Evolutionary conservation across 2,329 filamentous ascomycete genomes (phyloP).

Genomic region (Cadophora luteo-olivacea): DNA sequence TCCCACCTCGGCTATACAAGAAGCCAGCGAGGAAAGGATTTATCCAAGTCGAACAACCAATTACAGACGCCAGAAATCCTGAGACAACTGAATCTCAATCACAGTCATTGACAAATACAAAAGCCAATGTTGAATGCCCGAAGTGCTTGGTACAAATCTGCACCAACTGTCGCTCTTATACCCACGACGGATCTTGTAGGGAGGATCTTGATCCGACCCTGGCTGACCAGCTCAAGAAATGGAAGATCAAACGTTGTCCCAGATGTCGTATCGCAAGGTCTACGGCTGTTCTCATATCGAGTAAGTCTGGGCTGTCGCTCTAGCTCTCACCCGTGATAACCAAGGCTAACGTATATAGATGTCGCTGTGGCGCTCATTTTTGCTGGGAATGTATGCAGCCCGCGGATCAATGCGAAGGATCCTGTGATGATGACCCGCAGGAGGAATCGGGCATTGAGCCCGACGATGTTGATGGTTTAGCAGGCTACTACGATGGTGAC

Average conservation of each 20-base stretch:
- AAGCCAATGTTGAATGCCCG: conserved; percentile 48
- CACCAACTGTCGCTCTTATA: conserved; percentile 49
- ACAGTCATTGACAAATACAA: conserved; percentile 12
- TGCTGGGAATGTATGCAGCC: conserved; percentile 53
- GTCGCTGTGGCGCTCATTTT: conserved; percentile 56
- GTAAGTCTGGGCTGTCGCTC: conserved; percentile 9
- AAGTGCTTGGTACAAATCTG: conserved; percentile 52
- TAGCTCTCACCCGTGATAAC: not conserved
- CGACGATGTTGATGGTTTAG: conserved; percentile 39
- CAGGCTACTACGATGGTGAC: conserved; percentile 43
- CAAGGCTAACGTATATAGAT: conserved; percentile 34
- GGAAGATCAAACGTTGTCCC: conserved; percentile 57
- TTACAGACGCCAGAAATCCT: not conserved
- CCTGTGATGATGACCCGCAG: conserved; percentile 39
- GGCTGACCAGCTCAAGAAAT: conserved; percentile 48
- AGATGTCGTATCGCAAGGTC: conserved; percentile 54
- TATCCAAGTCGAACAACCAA: not conserved
- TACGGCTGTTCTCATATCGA: conserved; percentile 55
- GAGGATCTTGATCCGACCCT: conserved; percentile 46
- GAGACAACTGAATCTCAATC: not conserved
- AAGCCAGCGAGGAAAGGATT: conserved; percentile 13
- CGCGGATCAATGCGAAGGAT: conserved; percentile 36
- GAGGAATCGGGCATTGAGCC: conserved; percentile 41
- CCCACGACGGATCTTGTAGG: conserved; percentile 49
- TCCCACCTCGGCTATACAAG: conserved; percentile 46